Base-by-base conservation (phyloP, 805 yeast genomes). In the Peterozyma xylosa region DNA sequence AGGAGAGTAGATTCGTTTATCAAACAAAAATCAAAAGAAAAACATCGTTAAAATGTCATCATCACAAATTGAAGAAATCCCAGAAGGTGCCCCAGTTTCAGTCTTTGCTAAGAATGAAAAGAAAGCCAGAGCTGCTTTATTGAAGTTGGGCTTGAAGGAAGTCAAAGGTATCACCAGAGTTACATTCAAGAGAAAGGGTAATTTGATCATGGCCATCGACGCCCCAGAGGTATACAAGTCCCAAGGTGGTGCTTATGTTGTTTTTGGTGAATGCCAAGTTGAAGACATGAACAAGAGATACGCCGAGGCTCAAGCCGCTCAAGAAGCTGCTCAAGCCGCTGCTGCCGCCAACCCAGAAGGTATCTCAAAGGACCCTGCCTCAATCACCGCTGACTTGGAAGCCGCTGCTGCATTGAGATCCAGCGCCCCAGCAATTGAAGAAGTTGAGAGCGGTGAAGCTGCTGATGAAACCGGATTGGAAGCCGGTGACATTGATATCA, bases 201-300 rank as follows among this genome's bases (percentile, higher is more conserved):
- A 87, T 80, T 79, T 83, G 66, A 83, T 89, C 64, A 79, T 83
- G 68, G 96, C 93, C 63, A 86, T 91, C 71, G 93, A 87, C 67
- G 67, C 70, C 56, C 99, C 99, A 68, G 97, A 89, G 58, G 98
- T 93, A 49, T 91, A 75, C 95, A 87, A 78, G 72, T 82, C 96
- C 51, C 77, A 82, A 53, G 85, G 95, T 63, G 96, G 97, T 65
- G 83, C 95, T 57, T 93, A 86, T 77, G 82, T 91, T 59, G 97
- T 91, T 56, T 90, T 91, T 60, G 99, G 99, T 73, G 97, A 90
- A 73, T 95, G 96, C 64, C 86, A 88, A 78, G 85, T 86, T 57
- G 97, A 91, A 70, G 96, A 91, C 75, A 73, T 89, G 70, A 80
- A 82, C 72, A 82, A 86, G 71, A 82, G 89, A 76, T 76, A 86